phyloP scores from a whole-genome alignment of 2,329 filamentous ascomycete genomes.

The Rutstroemia sydowiana region DNA sequence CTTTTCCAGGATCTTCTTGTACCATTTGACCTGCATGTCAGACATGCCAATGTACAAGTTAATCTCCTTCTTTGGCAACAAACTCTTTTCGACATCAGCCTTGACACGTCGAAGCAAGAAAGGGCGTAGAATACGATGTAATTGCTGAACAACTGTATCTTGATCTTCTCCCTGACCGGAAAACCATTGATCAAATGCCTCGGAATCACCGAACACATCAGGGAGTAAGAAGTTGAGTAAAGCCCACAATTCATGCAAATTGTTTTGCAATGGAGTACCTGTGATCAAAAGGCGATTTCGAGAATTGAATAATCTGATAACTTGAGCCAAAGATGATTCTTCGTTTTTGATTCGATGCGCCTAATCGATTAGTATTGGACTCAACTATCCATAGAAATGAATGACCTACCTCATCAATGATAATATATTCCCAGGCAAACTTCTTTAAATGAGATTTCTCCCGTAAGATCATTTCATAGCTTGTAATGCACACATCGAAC shows the following conservation, averaged over 20 bases:
- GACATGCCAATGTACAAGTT: constrained; percentile 98
- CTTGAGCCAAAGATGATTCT: constrained; percentile 91
- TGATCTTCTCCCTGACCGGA: constrained; percentile 84
- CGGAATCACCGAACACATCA: constrained; percentile 93
- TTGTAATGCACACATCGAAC: constrained; percentile 96
- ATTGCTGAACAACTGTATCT: constrained; percentile 90
- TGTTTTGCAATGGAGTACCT: constrained; percentile 94
- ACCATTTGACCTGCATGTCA: constrained; percentile 99
- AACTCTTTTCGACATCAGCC: constrained; percentile 94
- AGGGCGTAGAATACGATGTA: constrained; percentile 85
- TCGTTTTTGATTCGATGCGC: constrained; percentile 99
- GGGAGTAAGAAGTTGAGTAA: constrained; percentile 95
- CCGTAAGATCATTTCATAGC: constrained; percentile 96
- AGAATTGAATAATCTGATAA: constrained; percentile 93
- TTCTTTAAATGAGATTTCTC: constrained; percentile 95
- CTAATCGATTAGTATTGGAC: constrained; percentile 18
- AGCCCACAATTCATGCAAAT: constrained; percentile 95
- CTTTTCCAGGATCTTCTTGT: constrained; percentile 97
- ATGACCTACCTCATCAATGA: constrained; percentile 71
- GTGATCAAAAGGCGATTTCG: constrained; percentile 93
- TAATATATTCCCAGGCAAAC: constrained; percentile 99
- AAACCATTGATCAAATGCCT: constrained; percentile 98
- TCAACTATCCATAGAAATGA: background rate
- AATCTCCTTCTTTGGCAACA: constrained; percentile 93
- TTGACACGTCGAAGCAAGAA: constrained; percentile 96